These are phyloP conservation scores for Annulohypoxylon nitens DNA, from an alignment of 495 filamentous ascomycete genomes.

Conservation along the genomic window DNA sequence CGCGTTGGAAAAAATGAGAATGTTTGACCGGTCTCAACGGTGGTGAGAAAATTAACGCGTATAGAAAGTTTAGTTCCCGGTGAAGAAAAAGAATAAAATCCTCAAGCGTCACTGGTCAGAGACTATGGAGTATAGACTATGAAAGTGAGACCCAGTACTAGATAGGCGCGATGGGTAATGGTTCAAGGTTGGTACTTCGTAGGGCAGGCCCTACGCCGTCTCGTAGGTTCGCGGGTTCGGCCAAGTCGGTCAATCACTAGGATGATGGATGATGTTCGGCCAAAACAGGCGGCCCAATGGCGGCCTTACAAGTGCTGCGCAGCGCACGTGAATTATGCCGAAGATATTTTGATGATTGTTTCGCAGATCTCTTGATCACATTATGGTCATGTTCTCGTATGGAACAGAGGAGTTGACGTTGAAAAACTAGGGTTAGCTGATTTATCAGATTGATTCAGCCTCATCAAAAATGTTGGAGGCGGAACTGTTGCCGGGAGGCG, in stretches of 20 bases:
- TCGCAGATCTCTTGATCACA: constrained; percentile 25
- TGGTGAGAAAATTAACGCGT: constrained; percentile 15
- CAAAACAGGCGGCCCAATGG: constrained; percentile 40
- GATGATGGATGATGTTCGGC: constrained; percentile 16
- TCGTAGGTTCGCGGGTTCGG: constrained; percentile 21
- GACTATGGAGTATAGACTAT: neutral
- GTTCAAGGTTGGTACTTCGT: constrained; percentile 17
- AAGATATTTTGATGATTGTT: constrained; percentile 24
- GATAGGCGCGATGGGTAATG: constrained; percentile 4
- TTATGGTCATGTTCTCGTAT: constrained; percentile 33
- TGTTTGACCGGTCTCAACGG: neutral
- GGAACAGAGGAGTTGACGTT: constrained; percentile 44
- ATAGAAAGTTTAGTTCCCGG: constrained; percentile 7
- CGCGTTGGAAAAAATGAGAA: neutral
- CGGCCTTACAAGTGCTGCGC: constrained; percentile 40
- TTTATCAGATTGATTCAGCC: constrained; percentile 48
- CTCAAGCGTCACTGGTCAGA: constrained; percentile 19
- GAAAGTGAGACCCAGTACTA: constrained; percentile 29
- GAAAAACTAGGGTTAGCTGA: constrained; percentile 44
- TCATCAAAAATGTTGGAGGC: constrained; percentile 49
- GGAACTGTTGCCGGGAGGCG: constrained; percentile 36
- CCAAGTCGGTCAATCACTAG: constrained; percentile 19
- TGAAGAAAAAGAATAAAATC: constrained; percentile 19
- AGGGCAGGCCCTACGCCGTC: constrained; percentile 15
- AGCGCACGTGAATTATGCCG: constrained; percentile 35